phyloP scores from a whole-genome alignment of 768 basidiomycete species.

The Termitomyces bulborhizus region DNA sequence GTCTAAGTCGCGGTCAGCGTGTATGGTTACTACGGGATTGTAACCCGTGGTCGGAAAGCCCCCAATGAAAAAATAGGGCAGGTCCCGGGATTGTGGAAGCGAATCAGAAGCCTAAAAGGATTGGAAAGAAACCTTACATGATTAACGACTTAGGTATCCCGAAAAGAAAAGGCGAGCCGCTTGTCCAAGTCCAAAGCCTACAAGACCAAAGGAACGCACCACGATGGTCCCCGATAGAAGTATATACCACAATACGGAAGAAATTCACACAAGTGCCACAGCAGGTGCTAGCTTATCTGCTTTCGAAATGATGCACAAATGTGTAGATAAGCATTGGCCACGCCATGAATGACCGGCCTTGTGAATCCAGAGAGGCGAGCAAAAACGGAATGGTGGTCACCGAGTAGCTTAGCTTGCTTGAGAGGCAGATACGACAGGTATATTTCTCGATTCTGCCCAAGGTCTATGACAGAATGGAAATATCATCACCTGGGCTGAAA shows the following conservation, averaged over 20 bases:
- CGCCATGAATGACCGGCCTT: not conserved
- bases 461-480: not conserved
- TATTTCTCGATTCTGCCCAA: too few species aligned
- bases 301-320: not conserved
- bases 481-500: not conserved
- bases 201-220: not conserved
- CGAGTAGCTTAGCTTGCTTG: not conserved
- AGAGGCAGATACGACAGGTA: not conserved
- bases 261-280: not conserved
- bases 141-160: not conserved
- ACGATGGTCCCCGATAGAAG: too few species aligned
- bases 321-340: not conserved
- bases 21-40: not conserved
- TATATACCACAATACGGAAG: not conserved
- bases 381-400: not conserved
- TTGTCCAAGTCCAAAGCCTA: not conserved
- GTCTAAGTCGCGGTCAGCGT: not conserved
- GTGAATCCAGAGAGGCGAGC: not conserved
- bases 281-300: not conserved
- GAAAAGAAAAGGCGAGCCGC: not conserved
- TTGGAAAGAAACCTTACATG: not conserved
- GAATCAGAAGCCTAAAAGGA: not conserved
- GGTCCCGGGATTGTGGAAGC: not conserved
- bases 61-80: not conserved
- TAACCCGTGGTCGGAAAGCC: not conserved